phyloP scores from a whole-genome alignment of 768 basidiomycete genomes.

The Russula griseocarnosa region DNA sequence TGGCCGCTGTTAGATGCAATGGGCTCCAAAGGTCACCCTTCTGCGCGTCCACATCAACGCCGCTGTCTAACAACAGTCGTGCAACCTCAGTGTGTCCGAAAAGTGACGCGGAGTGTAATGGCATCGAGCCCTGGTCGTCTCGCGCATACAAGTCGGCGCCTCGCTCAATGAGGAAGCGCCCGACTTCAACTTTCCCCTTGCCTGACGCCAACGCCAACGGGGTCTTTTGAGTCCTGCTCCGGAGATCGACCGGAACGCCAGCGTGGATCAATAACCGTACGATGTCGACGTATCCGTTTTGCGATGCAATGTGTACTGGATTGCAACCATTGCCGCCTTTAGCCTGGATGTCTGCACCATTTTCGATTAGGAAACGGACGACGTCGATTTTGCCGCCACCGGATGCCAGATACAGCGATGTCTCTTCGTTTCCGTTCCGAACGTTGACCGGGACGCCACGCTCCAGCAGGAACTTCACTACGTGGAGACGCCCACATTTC shows the following conservation, averaged over 20 bases:
- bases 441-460: neutral
- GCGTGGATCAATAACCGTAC: neutral
- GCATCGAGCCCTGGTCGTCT: neutral
- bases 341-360: neutral
- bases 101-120: constrained; percentile 5
- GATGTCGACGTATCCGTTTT: neutral
- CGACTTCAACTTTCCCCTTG: neutral
- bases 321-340: neutral
- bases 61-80: neutral
- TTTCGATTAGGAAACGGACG: constrained; percentile 4
- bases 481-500: neutral
- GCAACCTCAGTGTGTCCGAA: neutral
- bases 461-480: constrained; percentile 5
- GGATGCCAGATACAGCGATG: constrained; percentile 3
- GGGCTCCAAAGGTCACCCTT: neutral
- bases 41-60: neutral
- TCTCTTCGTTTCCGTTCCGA: neutral
- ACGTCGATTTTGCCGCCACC: constrained; percentile 3
- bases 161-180: constrained; percentile 2
- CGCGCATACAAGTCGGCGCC: constrained; percentile 2
- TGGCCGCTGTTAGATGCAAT: neutral
- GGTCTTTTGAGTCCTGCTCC: neutral
- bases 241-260: neutral
- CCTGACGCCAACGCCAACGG: neutral
- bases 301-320: neutral